Evolutionary conservation across 805 yeast species (phyloP).

Genomic region (Tetrapisispora phaffii): DNA sequence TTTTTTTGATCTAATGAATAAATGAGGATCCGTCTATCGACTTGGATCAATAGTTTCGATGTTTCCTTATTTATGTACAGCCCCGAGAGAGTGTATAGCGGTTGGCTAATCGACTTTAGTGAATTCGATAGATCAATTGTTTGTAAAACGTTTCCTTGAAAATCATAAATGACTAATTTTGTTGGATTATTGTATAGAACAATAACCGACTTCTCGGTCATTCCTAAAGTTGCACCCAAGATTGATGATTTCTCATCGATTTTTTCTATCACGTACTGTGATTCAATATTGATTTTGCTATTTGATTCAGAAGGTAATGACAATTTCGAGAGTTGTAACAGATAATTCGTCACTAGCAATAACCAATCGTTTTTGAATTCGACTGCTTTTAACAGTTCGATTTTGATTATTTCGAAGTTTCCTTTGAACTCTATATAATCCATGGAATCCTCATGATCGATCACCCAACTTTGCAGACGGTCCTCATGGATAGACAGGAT

Average conservation of each 20-base stretch:
- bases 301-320: not conserved
- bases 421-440: not conserved
- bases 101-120: not conserved
- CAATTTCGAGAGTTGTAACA: slow-evolving; percentile 14
- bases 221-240: slow-evolving; percentile 20
- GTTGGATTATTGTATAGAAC: slow-evolving; percentile 15
- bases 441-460: not conserved
- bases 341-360: slow-evolving; percentile 8
- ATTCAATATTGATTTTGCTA: slow-evolving; percentile 6
- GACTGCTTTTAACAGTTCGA: not conserved
- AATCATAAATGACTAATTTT: slow-evolving; percentile 20
- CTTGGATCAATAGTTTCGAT: slow-evolving; percentile 23
- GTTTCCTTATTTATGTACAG: slow-evolving; percentile 22
- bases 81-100: slow-evolving; percentile 1
- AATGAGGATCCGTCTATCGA: slow-evolving; percentile 12
- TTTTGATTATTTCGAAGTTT: not conserved
- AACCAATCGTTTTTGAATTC: slow-evolving; percentile 19
- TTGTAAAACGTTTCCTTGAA: slow-evolving; percentile 22
- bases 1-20: slow-evolving; percentile 28
- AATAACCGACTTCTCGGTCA: slow-evolving; percentile 28
- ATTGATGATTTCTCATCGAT: slow-evolving; percentile 7
- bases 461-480: not conserved
- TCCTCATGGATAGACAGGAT: slow-evolving; percentile 1
- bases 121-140: slow-evolving; percentile 2
- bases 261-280: not conserved